Conservation (phyloP, 2,329 filamentous ascomycete genomes). For the Colletotrichum aenigma region DNA sequence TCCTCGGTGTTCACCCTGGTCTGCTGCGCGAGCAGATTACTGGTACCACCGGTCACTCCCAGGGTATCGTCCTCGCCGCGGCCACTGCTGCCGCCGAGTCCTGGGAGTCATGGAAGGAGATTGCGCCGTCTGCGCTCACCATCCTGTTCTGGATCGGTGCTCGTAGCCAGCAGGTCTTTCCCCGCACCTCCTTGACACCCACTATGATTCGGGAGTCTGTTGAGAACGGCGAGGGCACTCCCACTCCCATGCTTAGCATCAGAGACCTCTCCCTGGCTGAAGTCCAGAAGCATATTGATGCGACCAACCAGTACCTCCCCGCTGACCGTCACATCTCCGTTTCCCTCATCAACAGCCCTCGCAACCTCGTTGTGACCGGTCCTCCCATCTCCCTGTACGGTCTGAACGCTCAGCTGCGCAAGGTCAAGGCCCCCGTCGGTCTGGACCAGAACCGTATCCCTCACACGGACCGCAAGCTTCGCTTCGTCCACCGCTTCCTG, state of each 20-base stretch:
- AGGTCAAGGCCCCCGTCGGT: constrained; percentile 97
- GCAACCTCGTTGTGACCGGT: constrained; percentile 95
- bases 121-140: constrained; percentile 80
- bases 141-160: constrained; percentile 99
- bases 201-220: constrained; percentile 90
- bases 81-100: constrained; percentile 88
- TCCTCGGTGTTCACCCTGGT: constrained; percentile 87
- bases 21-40: constrained; percentile 83
- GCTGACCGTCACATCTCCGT: constrained; percentile 92
- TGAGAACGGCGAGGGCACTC: constrained; percentile 92
- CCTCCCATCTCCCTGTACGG: constrained; percentile 96
- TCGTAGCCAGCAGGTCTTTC: constrained; percentile 96
- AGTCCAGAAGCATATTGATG: constrained; percentile 95
- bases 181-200: constrained; percentile 90
- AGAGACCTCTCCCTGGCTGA: constrained; percentile 87
- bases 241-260: constrained; percentile 97
- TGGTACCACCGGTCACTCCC: constrained; percentile 94
- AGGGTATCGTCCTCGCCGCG: constrained; percentile 92
- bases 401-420: constrained; percentile 91
- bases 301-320: constrained; percentile 95
- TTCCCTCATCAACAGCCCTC: constrained; percentile 94
- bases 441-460: constrained; percentile 94
- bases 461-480: constrained; percentile 93
- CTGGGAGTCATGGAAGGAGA: constrained; percentile 89
- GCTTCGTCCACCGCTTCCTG: constrained; percentile 95